Conservation (phyloP, 345 rosid species). For the Cardamine resedifolia region DNA sequence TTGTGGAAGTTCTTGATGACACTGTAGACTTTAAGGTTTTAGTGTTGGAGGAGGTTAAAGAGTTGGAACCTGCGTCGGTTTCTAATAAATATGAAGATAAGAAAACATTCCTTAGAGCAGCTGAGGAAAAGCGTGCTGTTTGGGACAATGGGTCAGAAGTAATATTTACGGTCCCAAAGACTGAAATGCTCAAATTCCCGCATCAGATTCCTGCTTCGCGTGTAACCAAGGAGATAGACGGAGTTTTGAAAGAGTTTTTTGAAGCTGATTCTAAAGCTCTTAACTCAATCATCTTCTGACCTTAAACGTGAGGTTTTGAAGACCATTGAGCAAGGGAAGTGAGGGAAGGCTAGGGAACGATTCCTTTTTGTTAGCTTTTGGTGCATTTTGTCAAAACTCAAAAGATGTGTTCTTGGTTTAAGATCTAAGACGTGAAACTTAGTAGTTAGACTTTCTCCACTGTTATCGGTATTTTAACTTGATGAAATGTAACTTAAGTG, state of each 20-base stretch:
- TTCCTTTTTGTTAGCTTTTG: neutral
- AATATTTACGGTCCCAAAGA: slow-evolving; percentile 41
- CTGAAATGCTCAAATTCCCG: slow-evolving; percentile 60
- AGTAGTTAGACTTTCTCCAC: neutral
- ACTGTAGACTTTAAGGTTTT: slow-evolving; percentile 36
- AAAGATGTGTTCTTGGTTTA: neutral
- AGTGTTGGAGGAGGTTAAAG: slow-evolving; percentile 36
- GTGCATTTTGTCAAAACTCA: neutral
- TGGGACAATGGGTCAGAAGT: slow-evolving; percentile 10
- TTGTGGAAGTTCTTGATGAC: slow-evolving; percentile 56
- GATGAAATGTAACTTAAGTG: too few species aligned
- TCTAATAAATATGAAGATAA: neutral
- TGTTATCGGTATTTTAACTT: too few species aligned
- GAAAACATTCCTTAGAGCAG: neutral
- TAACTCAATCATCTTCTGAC: neutral
- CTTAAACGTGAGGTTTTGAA: neutral
- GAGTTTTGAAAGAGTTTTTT: slow-evolving; percentile 12
- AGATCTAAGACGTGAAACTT: too few species aligned
- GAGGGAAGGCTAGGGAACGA: neutral
- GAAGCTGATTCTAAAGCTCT: neutral
- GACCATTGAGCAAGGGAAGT: neutral
- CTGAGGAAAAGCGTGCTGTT: neutral
- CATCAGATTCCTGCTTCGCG: slow-evolving; percentile 60
- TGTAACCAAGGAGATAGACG: slow-evolving; percentile 54
- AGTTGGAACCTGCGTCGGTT: neutral